Percentiles rank a stretch among this genome's conserved stretches.
Conservation (phyloP, 2,329 filamentous ascomycete species). For the Colletotrichum sp. region DNA sequence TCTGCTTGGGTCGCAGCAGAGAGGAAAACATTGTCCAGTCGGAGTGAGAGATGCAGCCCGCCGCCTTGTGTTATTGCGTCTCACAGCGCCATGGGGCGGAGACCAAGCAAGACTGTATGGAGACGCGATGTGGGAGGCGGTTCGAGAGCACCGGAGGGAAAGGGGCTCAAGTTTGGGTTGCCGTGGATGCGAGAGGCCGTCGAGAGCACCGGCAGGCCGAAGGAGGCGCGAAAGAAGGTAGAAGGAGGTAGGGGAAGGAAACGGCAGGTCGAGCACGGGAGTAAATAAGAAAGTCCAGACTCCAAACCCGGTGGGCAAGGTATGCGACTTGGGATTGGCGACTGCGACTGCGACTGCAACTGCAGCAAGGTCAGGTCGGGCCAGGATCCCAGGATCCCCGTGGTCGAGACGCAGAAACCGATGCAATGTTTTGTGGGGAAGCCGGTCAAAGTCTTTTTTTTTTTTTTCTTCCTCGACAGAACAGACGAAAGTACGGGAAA, state of each 20-base stretch:
- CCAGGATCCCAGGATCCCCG: slow-evolving; percentile 5
- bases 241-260: background rate
- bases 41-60: slow-evolving; percentile 14
- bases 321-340: background rate
- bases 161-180: background rate
- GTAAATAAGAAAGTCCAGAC: slow-evolving; percentile 8
- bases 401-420: slow-evolving; percentile 15
- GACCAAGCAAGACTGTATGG: background rate
- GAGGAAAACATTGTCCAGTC: slow-evolving; percentile 24
- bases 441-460: background rate
- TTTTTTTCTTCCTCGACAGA: background rate
- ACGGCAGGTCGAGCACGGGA: background rate
- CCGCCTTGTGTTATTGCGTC: slow-evolving; percentile 10
- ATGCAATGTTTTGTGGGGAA: slow-evolving; percentile 20
- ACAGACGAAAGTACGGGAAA: background rate
- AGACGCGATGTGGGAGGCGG: background rate
- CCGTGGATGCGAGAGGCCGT: background rate
- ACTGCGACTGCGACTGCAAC: background rate
- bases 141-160: background rate
- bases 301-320: background rate
- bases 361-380: background rate
- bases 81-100: slow-evolving; percentile 16
- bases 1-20: slow-evolving; percentile 22
- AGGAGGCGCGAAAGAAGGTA: background rate
- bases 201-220: background rate